phyloP scores from a whole-genome alignment of 129 eudicot species.

The Pseudognaphalium luteoalbum region DNA sequence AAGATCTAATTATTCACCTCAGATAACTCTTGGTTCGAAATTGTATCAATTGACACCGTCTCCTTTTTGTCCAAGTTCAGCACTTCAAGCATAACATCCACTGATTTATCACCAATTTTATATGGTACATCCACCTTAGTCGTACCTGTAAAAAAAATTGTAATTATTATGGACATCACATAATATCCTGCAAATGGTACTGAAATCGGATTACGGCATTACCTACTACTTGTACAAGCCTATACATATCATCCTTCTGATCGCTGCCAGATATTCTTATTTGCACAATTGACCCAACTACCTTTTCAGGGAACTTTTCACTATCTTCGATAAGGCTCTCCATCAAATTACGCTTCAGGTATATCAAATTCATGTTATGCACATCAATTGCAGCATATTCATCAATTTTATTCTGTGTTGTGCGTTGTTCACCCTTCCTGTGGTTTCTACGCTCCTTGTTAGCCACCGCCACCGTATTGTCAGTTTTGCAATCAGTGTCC shows the following conservation, averaged over 20 bases:
- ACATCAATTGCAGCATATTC: conserved; percentile 96
- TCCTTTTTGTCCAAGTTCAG: conserved; percentile 89
- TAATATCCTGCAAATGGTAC: conserved; percentile 4
- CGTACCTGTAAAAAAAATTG: conserved; percentile 57
- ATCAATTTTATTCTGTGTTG: conserved; percentile 55
- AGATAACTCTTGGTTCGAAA: conserved; percentile 85
- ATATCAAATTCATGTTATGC: conserved; percentile 83
- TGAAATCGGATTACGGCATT: conserved; percentile 17
- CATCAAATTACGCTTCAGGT: conserved; percentile 72
- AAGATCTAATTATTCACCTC: conserved; percentile 47
- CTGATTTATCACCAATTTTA: conserved; percentile 57
- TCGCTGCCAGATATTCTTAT: conserved; percentile 76
- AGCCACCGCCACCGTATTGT: conserved; percentile 31
- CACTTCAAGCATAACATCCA: conserved; percentile 75
- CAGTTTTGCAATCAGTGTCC: conserved; percentile 42
- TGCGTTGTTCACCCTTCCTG: conserved; percentile 60
- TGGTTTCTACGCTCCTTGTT: conserved; percentile 60
- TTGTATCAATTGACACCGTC: conserved; percentile 58
- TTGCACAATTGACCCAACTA: conserved; percentile 81
- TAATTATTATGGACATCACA: conserved; percentile 10
- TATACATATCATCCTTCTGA: conserved; percentile 78
- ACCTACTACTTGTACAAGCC: conserved; percentile 96
- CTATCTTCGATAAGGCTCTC: conserved; percentile 60
- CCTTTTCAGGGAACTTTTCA: conserved; percentile 70
- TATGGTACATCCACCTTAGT: conserved; percentile 61